phyloP scores from a whole-genome alignment of 768 basidiomycete species.

The Mycena galopus region DNA sequence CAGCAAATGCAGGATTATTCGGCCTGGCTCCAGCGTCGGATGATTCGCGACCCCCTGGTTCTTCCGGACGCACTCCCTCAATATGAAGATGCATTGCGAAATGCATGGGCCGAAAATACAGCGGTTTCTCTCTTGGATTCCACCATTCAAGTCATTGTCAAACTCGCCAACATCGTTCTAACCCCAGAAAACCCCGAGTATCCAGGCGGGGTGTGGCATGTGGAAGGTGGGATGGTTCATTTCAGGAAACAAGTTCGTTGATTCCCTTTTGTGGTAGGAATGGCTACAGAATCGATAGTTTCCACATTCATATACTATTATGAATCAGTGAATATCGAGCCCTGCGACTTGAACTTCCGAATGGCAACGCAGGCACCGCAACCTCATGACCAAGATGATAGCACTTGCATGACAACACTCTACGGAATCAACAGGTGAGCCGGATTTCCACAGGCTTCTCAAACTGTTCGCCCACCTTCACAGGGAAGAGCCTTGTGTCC shows the following conservation, averaged over 20 bases:
- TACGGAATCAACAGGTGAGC: slow-evolving; percentile 26
- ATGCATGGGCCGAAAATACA: too few relatives aligned
- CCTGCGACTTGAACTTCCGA: slow-evolving; percentile 47
- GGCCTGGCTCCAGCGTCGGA: not conserved
- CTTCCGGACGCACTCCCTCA: slow-evolving; percentile 15
- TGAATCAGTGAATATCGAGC: slow-evolving; percentile 48
- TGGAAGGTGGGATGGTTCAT: slow-evolving; percentile 45
- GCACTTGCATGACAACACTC: slow-evolving; percentile 10
- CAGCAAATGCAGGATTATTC: not conserved
- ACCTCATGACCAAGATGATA: slow-evolving; percentile 37
- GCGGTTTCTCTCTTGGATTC: not conserved
- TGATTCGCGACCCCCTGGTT: not conserved
- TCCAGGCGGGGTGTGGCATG: slow-evolving; percentile 54
- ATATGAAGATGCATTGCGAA: not conserved
- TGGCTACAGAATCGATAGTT: slow-evolving; percentile 42
- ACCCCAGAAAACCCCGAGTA: slow-evolving; percentile 54
- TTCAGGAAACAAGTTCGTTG: not conserved
- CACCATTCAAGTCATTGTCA: slow-evolving; percentile 54
- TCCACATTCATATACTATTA: slow-evolving; percentile 46
- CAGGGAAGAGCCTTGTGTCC: slow-evolving; percentile 29
- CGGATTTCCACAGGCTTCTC: not conserved
- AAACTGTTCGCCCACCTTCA: not conserved
- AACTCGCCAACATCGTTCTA: slow-evolving; percentile 52
- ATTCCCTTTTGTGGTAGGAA: slow-evolving; percentile 30
- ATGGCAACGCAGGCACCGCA: slow-evolving; percentile 41